Evolutionary conservation across 202 grass and related monocot genomes (phyloP).

Genomic region (Setaria viridis): DNA sequence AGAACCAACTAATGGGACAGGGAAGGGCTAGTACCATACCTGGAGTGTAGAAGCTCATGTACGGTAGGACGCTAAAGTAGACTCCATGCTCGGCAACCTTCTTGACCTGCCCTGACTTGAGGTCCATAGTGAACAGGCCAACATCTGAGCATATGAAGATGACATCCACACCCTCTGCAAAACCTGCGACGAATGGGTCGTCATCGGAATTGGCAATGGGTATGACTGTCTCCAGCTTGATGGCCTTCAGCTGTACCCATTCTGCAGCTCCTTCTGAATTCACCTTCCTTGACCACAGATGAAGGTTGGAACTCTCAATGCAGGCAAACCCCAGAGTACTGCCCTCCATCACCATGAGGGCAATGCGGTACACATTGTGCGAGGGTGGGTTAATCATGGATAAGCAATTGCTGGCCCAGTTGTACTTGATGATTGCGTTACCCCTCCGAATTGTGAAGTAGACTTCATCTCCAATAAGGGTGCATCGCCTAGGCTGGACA

Average conservation of each 20-base stretch:
- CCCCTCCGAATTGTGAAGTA: not conserved
- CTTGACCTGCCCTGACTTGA: not conserved
- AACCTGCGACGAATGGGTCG: not conserved
- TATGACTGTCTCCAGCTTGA: not conserved
- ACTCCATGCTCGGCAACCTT: not conserved
- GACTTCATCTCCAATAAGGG: not conserved
- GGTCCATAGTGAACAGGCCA: not conserved
- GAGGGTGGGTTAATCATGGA: not conserved
- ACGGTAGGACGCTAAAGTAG: no score
- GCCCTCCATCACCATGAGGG: constrained; percentile 29
- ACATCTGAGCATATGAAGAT: not conserved
- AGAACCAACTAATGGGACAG: not conserved
- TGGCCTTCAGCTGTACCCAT: constrained; percentile 11
- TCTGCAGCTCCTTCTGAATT: not conserved
- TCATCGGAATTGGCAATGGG: not conserved
- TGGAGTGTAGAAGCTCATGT: constrained; percentile 14
- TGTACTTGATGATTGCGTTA: not conserved
- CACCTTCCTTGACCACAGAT: constrained; percentile 18
- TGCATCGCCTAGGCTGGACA: not conserved
- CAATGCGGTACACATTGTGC: no score
- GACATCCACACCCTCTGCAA: constrained; percentile 8
- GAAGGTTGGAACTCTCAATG: not conserved
- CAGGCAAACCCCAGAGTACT: constrained; percentile 1
- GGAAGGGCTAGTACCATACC: not conserved
- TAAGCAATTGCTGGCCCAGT: not conserved